A percentile compares a stretch with the other conserved stretches of the same genome.
phyloP scores from a whole-genome alignment of 768 basidiomycete genomes.

The Pilatotrama ljubarskyi region DNA sequence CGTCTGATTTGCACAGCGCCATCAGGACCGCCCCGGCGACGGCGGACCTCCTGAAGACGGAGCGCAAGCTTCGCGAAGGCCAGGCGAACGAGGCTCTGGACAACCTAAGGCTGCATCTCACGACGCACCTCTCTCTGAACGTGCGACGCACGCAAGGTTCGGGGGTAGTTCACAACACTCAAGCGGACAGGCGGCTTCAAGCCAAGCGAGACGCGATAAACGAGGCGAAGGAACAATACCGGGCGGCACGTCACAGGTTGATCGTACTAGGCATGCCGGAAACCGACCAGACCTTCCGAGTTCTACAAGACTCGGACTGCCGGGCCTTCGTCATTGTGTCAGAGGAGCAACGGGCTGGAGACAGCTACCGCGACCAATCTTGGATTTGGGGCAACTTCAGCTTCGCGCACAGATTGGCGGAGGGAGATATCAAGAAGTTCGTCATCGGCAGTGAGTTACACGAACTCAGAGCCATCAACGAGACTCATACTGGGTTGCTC shows the following conservation, averaged over 20 bases:
- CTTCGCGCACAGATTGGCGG: too few species aligned
- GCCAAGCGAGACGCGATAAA: neutral
- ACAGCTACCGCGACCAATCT: neutral
- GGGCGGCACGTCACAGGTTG: neutral
- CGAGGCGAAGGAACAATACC: neutral
- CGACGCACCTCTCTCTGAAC: neutral
- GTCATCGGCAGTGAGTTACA: too few species aligned
- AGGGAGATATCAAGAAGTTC: too few species aligned
- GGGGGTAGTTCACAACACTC: neutral
- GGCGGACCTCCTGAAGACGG: neutral
- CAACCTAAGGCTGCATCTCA: neutral
- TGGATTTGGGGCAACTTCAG: neutral
- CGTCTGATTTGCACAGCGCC: neutral
- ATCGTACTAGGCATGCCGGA: neutral
- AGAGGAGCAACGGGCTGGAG: neutral
- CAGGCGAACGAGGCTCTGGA: slow-evolving; percentile 9
- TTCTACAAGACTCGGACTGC: neutral
- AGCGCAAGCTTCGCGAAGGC: neutral
- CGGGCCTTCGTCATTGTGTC: neutral
- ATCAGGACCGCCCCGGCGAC: neutral
- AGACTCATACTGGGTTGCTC: too few species aligned
- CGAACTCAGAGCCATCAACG: too few species aligned
- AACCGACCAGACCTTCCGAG: neutral
- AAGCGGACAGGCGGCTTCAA: neutral
- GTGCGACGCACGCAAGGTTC: neutral